Conservation (phyloP, 129 eudicot species). For the Chrysanthemum seticuspe region DNA sequence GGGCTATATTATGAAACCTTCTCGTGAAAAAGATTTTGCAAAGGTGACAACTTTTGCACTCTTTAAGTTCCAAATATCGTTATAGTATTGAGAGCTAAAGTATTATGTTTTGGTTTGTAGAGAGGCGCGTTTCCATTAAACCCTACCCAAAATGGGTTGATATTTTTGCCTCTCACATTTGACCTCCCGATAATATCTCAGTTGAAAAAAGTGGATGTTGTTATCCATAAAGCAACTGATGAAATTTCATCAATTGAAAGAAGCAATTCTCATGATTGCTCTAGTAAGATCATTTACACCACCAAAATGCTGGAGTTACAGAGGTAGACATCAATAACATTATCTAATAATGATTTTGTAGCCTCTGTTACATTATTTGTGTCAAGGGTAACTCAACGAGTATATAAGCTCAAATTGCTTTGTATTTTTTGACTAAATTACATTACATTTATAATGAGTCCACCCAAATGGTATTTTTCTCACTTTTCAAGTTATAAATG, state of each 20-base stretch:
- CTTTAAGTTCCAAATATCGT: neutral
- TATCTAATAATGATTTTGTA: neutral
- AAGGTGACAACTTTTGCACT: constrained; percentile 44
- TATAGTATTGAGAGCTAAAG: constrained; percentile 11
- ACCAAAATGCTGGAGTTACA: constrained; percentile 70
- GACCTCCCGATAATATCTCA: constrained; percentile 70
- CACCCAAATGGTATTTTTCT: constrained; percentile 1
- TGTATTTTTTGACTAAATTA: constrained; percentile 3
- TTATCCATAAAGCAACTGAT: constrained; percentile 96
- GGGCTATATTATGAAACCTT: constrained; percentile 91
- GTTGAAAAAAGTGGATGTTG: constrained; percentile 60
- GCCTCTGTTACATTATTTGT: no score
- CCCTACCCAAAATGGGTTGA: constrained; percentile 69
- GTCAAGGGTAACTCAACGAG: neutral
- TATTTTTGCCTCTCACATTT: constrained; percentile 78
- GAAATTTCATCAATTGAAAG: constrained; percentile 74
- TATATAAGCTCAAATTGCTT: constrained; percentile 6
- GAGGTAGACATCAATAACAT: constrained; percentile 45
- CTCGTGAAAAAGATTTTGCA: constrained; percentile 94
- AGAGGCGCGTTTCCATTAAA: constrained; percentile 87
- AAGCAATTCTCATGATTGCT: constrained; percentile 22
- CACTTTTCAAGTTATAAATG: neutral
- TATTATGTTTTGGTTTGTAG: constrained; percentile 45
- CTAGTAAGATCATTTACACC: constrained; percentile 60
- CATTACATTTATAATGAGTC: constrained; percentile 5